Evolutionary conservation across 192 early-diverging fungal genomes (phyloP), one percentile per base, ranked within the genome.

Genomic region (Thoreauomyces humboldtii): DNA sequence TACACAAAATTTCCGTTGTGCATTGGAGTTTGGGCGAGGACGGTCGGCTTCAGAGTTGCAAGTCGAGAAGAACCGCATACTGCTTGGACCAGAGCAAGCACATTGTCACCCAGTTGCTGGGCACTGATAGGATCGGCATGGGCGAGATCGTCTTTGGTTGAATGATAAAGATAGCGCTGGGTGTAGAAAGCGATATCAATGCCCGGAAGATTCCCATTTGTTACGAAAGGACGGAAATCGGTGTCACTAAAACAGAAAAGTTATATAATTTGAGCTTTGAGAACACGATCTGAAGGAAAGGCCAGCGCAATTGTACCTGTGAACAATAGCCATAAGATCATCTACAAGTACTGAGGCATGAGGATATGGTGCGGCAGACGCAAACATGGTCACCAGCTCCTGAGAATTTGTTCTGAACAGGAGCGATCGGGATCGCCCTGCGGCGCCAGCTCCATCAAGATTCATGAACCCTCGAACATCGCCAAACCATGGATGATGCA

Each of bases 81-180:
- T 14, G 60, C 46, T 37, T 35, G 9, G 5, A 77, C 61, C 11
- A 59, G 28, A 15, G 61, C 58, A 4, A 66, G 63, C 35, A 81
- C 33, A 56, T 81, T 80, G 24, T 79, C 74, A 15, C 73, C 76
- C 69, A 81, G 41, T 25, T 76, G 73, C 52, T 81, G 80, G 28
- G 61, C 68, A 19, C 63, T 63, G 17, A 63, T 58, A 4, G 64
- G 47, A 19, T 38, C 47, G 11, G 70, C 69, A 44, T 77, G 74
- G 21, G 69, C 57, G 4, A 74, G 24, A 44, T 73, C 73, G 52
- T 81, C 79, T 11, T 46, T 22, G 6, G 32, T 59, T 2, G 77
- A 61, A 65, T 82, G 80, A 62, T 82, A 82, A 24, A 80, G 73
- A 52, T 77, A 77, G 9, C 71, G 60, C 15, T 33, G 6, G 9